Evolutionary conservation across 148 eudicot genomes (phyloP), one percentile per base, ranked within the genome.

Genomic region (Camellia japonica): DNA sequence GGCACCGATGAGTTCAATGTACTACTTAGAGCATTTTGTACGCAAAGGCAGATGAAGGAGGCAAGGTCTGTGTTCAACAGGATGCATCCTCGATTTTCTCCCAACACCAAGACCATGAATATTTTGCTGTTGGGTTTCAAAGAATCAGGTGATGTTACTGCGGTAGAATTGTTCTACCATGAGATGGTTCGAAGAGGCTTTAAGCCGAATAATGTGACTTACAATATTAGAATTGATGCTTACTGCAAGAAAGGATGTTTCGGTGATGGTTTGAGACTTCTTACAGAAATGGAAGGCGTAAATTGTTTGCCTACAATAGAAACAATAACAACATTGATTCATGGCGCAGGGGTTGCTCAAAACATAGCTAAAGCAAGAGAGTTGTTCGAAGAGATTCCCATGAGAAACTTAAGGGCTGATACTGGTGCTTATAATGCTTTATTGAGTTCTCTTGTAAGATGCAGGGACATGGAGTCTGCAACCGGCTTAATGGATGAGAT

Each of bases 121-220:
- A 93, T 95, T 42, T 83, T 95, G 87, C 90, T 95, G 7, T 80
- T 95, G 84, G 98, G 98, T 69, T 95, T 95, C 82, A 95, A 91
- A 86, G 93, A 93, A 83, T 80, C 96, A 0, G 94, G 94, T 30
- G 91, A 91, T 87, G 69, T 93, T 77, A 86, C 93, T 78, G 80
- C 93, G 0, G 97, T 93, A 15, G 98, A 95, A 78, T 81, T 93
- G 3, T 95, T 95, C 80, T 93, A 93, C 76, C 97, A 93, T 82
- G 97, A 95, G 81, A 89, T 95, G 97, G 82, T 90, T 60, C 85
- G 81, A 78, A 88, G 98, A 86, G 97, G 98, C 58, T 95, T 93
- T 81, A 87, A 90, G 85, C 97, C 97, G 30, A 86, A 90, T 74
- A 76, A 46, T 71, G 84, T 93, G 49, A 93, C 98, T 58, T 93